Evolutionary conservation across 768 basidiomycete species (phyloP), one percentile per base, ranked within the genome.

Genomic region (Psilocybe cubensis): DNA sequence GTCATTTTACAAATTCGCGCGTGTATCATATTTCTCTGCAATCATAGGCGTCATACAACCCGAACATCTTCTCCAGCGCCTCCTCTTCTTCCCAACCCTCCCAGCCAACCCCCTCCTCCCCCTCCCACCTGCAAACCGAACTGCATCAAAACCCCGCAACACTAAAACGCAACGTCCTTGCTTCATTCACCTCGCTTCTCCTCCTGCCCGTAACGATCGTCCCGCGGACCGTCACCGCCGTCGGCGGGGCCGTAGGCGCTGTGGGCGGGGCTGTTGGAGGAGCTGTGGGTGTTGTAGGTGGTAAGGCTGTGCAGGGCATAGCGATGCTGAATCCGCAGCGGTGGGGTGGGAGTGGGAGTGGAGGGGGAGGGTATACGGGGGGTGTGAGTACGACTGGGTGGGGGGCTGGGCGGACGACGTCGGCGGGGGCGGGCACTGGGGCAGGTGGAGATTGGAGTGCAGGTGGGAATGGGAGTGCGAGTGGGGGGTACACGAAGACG

Each of bases 131-230:
- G 17, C 5, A 27, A 10, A 31, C 28, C 29, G 21, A 35, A 7
- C 43, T 33, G 18, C 44, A 54, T 11, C 83, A 89, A 51, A 96
- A 98, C 66, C 96, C 96, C 0, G 94, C 94, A 1, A 85, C 86
- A 59, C 85, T 96, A 57, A 99, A 99, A 67, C 87, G 93, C 40
- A 97, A 91, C 63, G 92, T 98, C 7, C 81, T 98, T 1, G 89
- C 94, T 0, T 92, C 94, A 0, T 98, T 99, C 71, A 91, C 92
- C 2, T 88, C 92, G 58, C 83, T 94, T 1, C 85, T 99, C 5
- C 77, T 98, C 0, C 78, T 98, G 0, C 96, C 97, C 0, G 97
- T 99, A 17, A 97, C 96, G 1, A 96, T 98, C 69, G 95, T 98
- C 2, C 96, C 96, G 0, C 86, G 91, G 12, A 84, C 85, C 0